Evolutionary conservation across 2,329 filamentous ascomycete species (phyloP), one percentile per base, ranked within the genome.

Genomic region (Sporothrix dimorphospora): DNA sequence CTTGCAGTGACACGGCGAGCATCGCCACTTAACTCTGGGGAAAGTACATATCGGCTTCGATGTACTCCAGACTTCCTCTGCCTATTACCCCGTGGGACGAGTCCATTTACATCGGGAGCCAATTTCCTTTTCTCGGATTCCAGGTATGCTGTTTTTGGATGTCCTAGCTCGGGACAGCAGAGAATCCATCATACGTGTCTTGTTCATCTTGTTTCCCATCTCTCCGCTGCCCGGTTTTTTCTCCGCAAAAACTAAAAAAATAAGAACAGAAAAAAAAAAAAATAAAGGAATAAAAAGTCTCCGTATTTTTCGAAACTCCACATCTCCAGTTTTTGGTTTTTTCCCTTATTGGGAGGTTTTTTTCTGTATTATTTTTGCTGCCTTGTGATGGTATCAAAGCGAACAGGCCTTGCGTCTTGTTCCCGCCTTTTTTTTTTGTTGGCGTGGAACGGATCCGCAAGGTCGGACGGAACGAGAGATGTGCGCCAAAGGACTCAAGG

Each of bases 391-490:
- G 34, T 34, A n/a, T 14, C n/a, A 34, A 53, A 16, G 24, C 55
- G 27, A 34, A 4, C 3, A 11, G 55, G 55, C 55, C 14, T 24
- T 66, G 70, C 38, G 24, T 49, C 40, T 21, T 34, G 34, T 51
- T 61, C 67, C 51, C 34, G 49, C 67, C 38, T 69, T 65, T 45
- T 27, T 27, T 19, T 19, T 53, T 38, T 49, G 55, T 59, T 63
- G 55, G 45, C 45, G 27, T 55, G 14, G 66, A 34, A 69, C 71
- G 57, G 66, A 72, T 65, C 71, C 71, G 71, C 71, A 72, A 57
- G 71, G 67, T 38, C 71, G 71, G 71, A 57, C 71, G 66, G 66
- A 70, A 38, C 47, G 14, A 63, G 34, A 49, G 63, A 65, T 66
- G 30, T 66, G 63, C 63, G 16, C 24, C 24, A 34, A 66, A 24